Conservation (phyloP, 345 rosid species). For the Melastoma malabathricum region DNA sequence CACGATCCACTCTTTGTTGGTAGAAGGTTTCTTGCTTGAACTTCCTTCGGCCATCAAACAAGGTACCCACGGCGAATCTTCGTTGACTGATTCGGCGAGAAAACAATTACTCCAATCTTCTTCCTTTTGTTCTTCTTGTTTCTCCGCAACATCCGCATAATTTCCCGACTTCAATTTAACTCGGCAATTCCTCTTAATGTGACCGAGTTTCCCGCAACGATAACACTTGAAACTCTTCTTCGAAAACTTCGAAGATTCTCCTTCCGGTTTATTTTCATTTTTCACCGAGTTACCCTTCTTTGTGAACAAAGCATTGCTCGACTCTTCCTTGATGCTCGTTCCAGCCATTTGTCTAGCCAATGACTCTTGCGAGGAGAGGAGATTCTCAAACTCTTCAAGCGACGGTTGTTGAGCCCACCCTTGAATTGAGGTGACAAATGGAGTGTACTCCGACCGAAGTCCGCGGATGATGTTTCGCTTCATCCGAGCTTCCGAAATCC, state of each 20-base stretch:
- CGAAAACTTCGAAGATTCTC: not conserved
- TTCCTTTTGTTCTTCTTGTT: too few species aligned
- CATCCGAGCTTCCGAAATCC: constrained; percentile 5
- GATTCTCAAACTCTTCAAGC: constrained; percentile 8
- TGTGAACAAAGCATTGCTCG: not conserved
- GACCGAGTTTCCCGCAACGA: not conserved
- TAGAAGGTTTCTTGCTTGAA: too few species aligned
- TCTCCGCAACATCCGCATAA: too few species aligned
- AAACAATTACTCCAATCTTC: too few species aligned
- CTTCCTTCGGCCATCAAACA: constrained; percentile 3
- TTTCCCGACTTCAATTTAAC: constrained; percentile 3
- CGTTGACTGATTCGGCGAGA: not conserved
- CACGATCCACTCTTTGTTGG: not conserved
- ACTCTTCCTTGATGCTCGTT: too few species aligned
- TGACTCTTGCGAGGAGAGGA: constrained; percentile 1
- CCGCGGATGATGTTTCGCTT: constrained; percentile 2
- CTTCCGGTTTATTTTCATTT: not conserved
- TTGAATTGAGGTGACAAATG: not conserved
- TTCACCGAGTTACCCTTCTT: not conserved
- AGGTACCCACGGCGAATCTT: not conserved
- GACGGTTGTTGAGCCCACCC: constrained; percentile 10
- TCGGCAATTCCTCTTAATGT: constrained; percentile 2
- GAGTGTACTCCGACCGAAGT: not conserved
- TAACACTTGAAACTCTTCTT: not conserved
- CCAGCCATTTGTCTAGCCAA: constrained; percentile 5